Percentiles rank a stretch among this genome's conserved stretches.
Conservation (phyloP, 441 rosid species). For the Mallotus japonicus region DNA sequence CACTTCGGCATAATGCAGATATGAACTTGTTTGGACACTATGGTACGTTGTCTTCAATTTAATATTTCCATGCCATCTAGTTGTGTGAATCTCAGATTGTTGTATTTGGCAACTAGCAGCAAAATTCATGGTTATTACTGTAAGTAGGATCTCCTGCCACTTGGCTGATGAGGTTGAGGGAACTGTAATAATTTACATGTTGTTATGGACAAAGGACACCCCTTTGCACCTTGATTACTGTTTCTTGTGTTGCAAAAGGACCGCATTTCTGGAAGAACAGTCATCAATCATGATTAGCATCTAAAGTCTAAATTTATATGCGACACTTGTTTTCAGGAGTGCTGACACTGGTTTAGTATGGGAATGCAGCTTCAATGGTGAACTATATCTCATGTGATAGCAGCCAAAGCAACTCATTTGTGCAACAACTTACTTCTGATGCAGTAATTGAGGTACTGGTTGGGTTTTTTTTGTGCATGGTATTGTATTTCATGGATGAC, state of each 20-base stretch:
- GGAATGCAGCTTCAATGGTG: constrained; percentile 89
- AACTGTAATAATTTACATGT: background rate
- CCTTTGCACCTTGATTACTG: background rate
- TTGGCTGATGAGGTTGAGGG: constrained; percentile 5
- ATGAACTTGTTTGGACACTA: background rate
- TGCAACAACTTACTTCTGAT: constrained; percentile 75
- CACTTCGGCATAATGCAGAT: background rate
- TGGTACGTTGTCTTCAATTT: background rate
- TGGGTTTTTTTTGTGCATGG: constrained; percentile 16
- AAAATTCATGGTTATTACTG: background rate
- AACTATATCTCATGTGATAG: constrained; percentile 68
- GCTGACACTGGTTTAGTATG: constrained; percentile 45
- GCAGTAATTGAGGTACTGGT: constrained; percentile 75
- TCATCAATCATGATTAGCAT: constrained; percentile 13
- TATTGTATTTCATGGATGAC: constrained; percentile 6
- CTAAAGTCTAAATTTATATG: constrained; percentile 21
- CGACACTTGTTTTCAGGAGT: constrained; percentile 27
- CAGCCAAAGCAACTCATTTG: constrained; percentile 36
- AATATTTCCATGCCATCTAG: background rate
- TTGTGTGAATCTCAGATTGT: background rate
- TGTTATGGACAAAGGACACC: constrained; percentile 2
- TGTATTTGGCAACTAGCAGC: background rate
- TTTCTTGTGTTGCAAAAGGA: background rate
- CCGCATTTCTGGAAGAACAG: background rate
- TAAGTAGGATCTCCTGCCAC: background rate